These are phyloP conservation scores for Aureobasidium uvarum DNA, from an alignment of 2,329 filamentous ascomycete genomes.

Conservation along the genomic window DNA sequence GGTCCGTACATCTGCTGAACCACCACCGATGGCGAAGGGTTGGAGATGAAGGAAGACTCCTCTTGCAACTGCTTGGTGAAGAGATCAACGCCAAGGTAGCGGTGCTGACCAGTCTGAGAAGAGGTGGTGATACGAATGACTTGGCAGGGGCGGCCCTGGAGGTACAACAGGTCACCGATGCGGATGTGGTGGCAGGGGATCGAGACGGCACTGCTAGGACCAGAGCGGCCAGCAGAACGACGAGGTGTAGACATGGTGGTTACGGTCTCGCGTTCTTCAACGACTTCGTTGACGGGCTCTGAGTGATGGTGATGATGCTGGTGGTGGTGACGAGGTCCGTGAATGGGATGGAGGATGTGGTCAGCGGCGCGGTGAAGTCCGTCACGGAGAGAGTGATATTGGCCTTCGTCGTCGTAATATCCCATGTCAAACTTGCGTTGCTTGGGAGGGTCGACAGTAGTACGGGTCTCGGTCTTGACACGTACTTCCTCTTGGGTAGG, in stretches of 20 bases:
- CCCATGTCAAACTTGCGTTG: constrained; percentile 64
- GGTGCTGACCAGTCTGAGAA: constrained; percentile 96
- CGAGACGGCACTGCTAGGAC: constrained; percentile 77
- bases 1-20: constrained; percentile 99
- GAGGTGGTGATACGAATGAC: constrained; percentile 99
- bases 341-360: constrained; percentile 62
- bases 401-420: constrained; percentile 77
- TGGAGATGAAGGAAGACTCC: constrained; percentile 96
- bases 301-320: constrained; percentile 45
- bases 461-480: constrained; percentile 50
- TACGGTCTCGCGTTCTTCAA: constrained; percentile 50
- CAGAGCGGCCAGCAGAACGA: constrained; percentile 32
- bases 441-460: constrained; percentile 52
- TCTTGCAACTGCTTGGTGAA: constrained; percentile 99
- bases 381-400: constrained; percentile 72
- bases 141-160: constrained; percentile 98
- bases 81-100: constrained; percentile 98
- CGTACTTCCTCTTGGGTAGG: constrained; percentile 48
- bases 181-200: constrained; percentile 99
- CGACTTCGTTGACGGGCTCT: constrained; percentile 44
- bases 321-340: constrained; percentile 52
- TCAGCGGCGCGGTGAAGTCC: constrained; percentile 66
- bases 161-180: constrained; percentile 96
- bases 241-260: constrained; percentile 43
- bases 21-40: constrained; percentile 92